Conservation (phyloP, 345 rosid species). For the Corchorus olitorius region DNA sequence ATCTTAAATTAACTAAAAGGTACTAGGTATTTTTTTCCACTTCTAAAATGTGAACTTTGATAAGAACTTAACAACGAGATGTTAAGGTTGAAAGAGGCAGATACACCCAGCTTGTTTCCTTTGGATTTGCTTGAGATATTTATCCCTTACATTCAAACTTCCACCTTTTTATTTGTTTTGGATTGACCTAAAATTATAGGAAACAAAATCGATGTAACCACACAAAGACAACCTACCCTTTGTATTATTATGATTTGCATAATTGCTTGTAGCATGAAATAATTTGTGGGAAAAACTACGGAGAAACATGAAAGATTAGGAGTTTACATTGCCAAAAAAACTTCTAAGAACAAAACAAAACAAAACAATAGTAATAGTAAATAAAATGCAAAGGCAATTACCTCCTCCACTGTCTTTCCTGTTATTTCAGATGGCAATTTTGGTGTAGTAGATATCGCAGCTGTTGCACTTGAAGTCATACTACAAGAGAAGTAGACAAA, state of each 20-base stretch:
- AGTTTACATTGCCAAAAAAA: neutral
- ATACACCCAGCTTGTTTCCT: neutral
- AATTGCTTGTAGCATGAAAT: neutral
- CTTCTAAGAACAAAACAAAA: no score
- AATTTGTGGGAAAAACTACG: neutral
- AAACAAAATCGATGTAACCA: neutral
- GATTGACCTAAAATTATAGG: neutral
- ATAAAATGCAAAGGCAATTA: slow-evolving; percentile 21
- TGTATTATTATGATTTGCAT: neutral
- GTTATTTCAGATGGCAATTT: slow-evolving; percentile 86
- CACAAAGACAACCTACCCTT: neutral
- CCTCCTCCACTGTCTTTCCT: slow-evolving; percentile 98
- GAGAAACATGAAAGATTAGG: slow-evolving; percentile 1
- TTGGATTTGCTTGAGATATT: neutral
- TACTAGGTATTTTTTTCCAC: neutral
- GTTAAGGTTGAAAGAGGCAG: neutral
- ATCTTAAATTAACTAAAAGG: neutral
- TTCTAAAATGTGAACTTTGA: neutral
- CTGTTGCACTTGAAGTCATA: slow-evolving; percentile 51
- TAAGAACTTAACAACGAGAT: neutral
- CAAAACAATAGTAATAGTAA: neutral
- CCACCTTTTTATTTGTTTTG: neutral
- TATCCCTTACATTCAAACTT: neutral
- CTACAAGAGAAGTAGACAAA: slow-evolving; percentile 35
- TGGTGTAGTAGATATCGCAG: slow-evolving; percentile 56